A percentile compares a stretch with the other conserved stretches of the same genome.
phyloP scores from a whole-genome alignment of 331 rosid species.

The Dryas integrifolia region DNA sequence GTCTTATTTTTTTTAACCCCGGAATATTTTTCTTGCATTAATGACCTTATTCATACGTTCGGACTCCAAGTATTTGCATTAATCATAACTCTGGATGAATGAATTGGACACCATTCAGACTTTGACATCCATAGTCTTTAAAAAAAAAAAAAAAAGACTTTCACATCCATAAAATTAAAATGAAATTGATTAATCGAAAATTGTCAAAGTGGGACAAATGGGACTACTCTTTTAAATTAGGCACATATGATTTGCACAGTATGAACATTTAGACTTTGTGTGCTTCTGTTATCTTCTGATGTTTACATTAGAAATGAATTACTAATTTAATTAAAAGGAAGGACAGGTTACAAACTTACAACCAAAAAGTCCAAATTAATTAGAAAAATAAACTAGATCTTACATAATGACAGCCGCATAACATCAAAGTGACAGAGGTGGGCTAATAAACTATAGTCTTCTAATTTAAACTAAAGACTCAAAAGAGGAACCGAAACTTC shows the following conservation, averaged over 20 bases:
- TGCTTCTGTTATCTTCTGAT: neutral
- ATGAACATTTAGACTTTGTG: neutral
- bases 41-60: neutral
- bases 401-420: neutral
- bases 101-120: too few relatives aligned
- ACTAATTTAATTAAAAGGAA: neutral
- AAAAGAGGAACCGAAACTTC: slow-evolving; percentile 11
- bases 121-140: too few relatives aligned
- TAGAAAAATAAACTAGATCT: neutral
- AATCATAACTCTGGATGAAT: too few relatives aligned
- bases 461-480: too few relatives aligned
- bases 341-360: neutral
- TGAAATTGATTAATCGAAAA: too few relatives aligned
- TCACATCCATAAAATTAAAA: too few relatives aligned
- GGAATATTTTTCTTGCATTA: too few relatives aligned
- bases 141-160: too few relatives aligned
- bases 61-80: too few relatives aligned
- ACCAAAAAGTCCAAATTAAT: neutral
- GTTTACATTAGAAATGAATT: neutral
- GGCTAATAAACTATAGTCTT: too few relatives aligned
- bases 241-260: neutral
- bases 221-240: too few relatives aligned
- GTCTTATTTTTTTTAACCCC: neutral
- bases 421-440: neutral
- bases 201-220: too few relatives aligned